Base-by-base conservation (phyloP, 306 rosid species). In the Ammopiptanthus mongolicus region DNA sequence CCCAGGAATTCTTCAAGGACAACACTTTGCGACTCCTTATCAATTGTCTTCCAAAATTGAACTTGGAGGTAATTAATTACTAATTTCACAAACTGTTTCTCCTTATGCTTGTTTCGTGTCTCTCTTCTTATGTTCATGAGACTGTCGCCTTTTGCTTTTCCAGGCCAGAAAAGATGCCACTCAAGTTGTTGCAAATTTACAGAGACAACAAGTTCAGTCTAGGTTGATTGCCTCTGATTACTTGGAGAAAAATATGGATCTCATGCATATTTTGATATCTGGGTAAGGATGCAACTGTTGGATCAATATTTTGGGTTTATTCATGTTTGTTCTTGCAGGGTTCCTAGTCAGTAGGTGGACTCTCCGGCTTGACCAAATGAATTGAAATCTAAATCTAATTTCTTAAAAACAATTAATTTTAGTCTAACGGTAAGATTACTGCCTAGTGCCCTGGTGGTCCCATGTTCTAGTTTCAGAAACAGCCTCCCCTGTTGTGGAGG, bases 91-190 rank as follows among this genome's bases (percentile, higher is more conserved):
- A 41, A 2, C 47, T 10, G 3, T 41, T 41, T 11, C 5, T 71
- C 17, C 19, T 33, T n/a, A 7, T 63, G 31, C 53, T 65, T 59
- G 31, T 22, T 65, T 59, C 9, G 11, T 74, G 51, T 44, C 44
- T 74, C 39, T 44, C 44, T 36, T 6, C 46, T 14, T 1, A n/a
- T 53, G 6, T 60, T 85, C 0, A 31, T 31, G 61, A 71, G 31
- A 31, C 15, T 61, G 11, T 50, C 34, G 17, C 41, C 0, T 83
- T 74, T 58, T 81, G 81, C 88, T 83, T 74, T 63, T 81, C 80
- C 87, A 91, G 98, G 91, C 94, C 18, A 80, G 97, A 47, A 93
- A 93, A 76, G 98, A 93, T 78, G 98, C 98, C 9, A 93, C 96
- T 66, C 98, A 93, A 82, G 87, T 93, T 78, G 98, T 93, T 78